Evolutionary conservation across 225 moss, liverwort and hornwort genomes (phyloP), one percentile per base, ranked within the genome.

Genomic region (Neckera pumila): DNA sequence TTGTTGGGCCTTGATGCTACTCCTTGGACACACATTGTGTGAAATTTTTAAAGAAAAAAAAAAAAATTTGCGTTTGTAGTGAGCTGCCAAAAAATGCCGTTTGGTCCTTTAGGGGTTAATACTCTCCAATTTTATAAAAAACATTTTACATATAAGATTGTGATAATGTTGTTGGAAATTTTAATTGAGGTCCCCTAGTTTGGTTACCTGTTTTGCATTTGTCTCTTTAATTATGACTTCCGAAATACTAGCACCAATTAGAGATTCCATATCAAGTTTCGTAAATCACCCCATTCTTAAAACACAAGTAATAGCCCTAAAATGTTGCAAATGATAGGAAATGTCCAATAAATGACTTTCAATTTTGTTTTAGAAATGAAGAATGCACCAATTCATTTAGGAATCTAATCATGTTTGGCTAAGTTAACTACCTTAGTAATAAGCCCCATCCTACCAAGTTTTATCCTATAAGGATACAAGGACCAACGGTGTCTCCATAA

Each of bases 391-490:
- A 17, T 45, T 70, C 4, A 45, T 18, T 0, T 11, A 30, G 7
- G 7, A 30, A 30, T 45, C 1, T 74, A 4, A 31, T 30, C 7
- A 72, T 47, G 1, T 30, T 45, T 25, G 25, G 8, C 14, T 8
- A 23, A 40, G 16, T 4, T 53, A 53, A 53, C 8, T 14, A 70
- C 40, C 25, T 70, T 0, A 0, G 3, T 45, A 2, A 45, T 30
- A 30, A 6, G 11, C 2, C 3, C 17, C 11, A 45, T 30, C 3
- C 4, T 45, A 30, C 5, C 3, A 31, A 18, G 6, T 17, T 11
- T 12, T 2, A 19, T 74, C 11, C 3, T 18, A 19, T 4, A 47
- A 45, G 0, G 30, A 47, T 10, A 5, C 2, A 47, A 74, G 0
- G 7, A 33, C 4, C 12, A 33, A 19, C 31, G 4, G 1, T 75